Evolutionary conservation across 2,329 filamentous ascomycete species (phyloP).

Genomic region (Aspergillus candidus): DNA sequence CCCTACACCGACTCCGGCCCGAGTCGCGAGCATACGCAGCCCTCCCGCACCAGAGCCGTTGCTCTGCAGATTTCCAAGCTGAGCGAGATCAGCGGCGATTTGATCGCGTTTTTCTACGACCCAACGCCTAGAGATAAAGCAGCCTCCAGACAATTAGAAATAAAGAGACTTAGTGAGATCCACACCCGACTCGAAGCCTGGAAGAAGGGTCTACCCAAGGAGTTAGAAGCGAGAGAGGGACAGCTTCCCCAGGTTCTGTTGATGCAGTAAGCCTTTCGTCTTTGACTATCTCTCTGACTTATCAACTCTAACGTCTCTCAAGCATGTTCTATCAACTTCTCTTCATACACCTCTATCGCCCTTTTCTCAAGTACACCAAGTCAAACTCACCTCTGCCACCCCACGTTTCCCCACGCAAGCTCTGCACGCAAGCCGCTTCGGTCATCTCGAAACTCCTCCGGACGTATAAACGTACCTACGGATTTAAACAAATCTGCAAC

Average conservation of each 20-base stretch:
- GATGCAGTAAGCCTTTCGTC: constrained; percentile 65
- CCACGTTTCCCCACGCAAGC: constrained; percentile 82
- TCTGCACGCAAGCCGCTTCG: constrained; percentile 83
- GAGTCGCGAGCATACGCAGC: constrained; percentile 65
- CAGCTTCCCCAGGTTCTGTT: constrained; percentile 76
- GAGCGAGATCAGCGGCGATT: constrained; percentile 88
- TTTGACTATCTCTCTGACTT: background rate
- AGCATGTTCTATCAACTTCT: constrained; percentile 98
- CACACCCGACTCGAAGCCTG: constrained; percentile 86
- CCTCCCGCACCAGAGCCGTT: constrained; percentile 74
- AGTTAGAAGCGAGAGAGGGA: constrained; percentile 84
- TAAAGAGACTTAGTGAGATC: constrained; percentile 88
- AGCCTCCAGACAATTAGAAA: constrained; percentile 70
- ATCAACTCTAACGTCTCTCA: constrained; percentile 12
- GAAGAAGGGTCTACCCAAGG: constrained; percentile 74
- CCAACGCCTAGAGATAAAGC: constrained; percentile 58
- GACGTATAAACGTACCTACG: constrained; percentile 86
- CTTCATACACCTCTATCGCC: constrained; percentile 91
- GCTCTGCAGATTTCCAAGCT: constrained; percentile 75
- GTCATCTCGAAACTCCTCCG: constrained; percentile 91
- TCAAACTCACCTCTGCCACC: constrained; percentile 73
- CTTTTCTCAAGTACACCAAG: constrained; percentile 86
- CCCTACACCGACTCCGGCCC: constrained; percentile 83
- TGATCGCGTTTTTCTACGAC: constrained; percentile 87
- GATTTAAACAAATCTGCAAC: constrained; percentile 89